Evolutionary conservation across 192 early-diverging fungal genomes (phyloP).

Genomic region (Podochytrium sp.): DNA sequence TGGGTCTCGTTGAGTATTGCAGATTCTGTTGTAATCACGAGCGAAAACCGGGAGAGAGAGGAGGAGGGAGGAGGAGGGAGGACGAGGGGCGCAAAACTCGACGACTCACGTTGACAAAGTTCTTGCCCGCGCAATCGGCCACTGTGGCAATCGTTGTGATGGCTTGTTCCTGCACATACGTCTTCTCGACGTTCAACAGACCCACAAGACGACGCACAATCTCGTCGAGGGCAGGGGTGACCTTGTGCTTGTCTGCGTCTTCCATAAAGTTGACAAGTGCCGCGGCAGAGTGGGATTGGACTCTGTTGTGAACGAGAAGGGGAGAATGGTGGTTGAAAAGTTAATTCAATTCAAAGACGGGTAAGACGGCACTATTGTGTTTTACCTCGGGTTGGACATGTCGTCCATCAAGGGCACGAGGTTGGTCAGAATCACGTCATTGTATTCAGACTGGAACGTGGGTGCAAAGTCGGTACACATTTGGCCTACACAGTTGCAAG

Average conservation of each 20-base stretch:
- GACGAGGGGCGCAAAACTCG: too few relatives aligned
- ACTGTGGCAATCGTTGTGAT: slow-evolving; percentile 97
- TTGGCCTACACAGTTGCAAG: slow-evolving; percentile 95
- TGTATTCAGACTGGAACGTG: slow-evolving; percentile 41
- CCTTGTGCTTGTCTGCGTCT: slow-evolving; percentile 76
- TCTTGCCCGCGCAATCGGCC: slow-evolving; percentile 91
- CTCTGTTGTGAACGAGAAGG: slow-evolving; percentile 52
- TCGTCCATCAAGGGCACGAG: slow-evolving; percentile 92
- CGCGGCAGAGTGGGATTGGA: slow-evolving; percentile 94
- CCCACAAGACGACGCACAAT: slow-evolving; percentile 85
- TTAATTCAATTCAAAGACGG: too few relatives aligned
- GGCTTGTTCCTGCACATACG: slow-evolving; percentile 98
- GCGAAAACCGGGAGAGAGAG: neutral
- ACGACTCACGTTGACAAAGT: slow-evolving; percentile 70
- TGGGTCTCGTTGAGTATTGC: slow-evolving; percentile 2
- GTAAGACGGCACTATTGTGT: too few relatives aligned
- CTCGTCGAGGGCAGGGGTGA: slow-evolving; percentile 88
- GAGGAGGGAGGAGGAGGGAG: too few relatives aligned
- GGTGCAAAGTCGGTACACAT: slow-evolving; percentile 95
- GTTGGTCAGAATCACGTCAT: slow-evolving; percentile 57
- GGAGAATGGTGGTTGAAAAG: slow-evolving; percentile 1
- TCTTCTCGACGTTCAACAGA: slow-evolving; percentile 82
- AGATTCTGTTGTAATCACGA: slow-evolving; percentile 21
- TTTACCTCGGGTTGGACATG: slow-evolving; percentile 53
- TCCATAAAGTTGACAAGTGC: slow-evolving; percentile 98